A percentile compares a stretch with the other conserved stretches of the same genome.
phyloP scores from a whole-genome alignment of 208 protist species.

The Blechomonas ayalai region DNA sequence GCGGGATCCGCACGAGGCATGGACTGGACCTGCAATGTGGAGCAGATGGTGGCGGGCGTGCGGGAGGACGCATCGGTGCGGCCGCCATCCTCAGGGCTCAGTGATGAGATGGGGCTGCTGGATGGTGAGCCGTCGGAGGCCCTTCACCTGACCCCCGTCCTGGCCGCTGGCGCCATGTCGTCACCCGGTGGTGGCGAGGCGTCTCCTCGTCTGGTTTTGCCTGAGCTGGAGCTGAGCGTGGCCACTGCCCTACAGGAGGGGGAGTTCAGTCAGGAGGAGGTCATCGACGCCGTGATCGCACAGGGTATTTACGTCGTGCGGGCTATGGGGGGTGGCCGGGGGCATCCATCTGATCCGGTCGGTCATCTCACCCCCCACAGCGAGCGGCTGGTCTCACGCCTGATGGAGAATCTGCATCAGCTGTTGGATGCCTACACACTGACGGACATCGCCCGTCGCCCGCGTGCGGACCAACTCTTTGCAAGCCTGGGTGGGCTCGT shows the following conservation, averaged over 20 bases:
- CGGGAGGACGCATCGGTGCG: conserved; percentile 13
- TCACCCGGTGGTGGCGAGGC: neutral
- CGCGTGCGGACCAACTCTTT: conserved; percentile 25
- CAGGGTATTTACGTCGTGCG: conserved; percentile 2
- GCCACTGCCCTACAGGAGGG: conserved; percentile 13
- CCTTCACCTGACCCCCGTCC: too few relatives aligned
- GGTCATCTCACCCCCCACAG: neutral
- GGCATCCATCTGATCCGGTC: neutral
- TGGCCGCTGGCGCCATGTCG: too few relatives aligned
- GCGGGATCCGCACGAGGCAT: too few relatives aligned
- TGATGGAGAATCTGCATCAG: conserved; percentile 16
- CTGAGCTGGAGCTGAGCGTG: conserved; percentile 6
- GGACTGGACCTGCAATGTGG: conserved; percentile 4
- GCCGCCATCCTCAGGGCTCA: conserved; percentile 6
- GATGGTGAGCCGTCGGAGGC: too few relatives aligned
- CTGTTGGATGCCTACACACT: conserved; percentile 28
- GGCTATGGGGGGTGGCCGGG: neutral
- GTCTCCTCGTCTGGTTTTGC: neutral
- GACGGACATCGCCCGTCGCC: conserved; percentile 19
- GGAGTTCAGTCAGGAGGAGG: conserved; percentile 4
- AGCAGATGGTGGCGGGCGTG: conserved; percentile 13
- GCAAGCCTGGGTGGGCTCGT: conserved; percentile 14
- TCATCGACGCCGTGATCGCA: conserved; percentile 22
- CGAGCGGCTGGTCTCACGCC: neutral
- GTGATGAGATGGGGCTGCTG: conserved; percentile 1